Evolutionary conservation across 805 yeast genomes (phyloP).

Genomic region (Suhomyces prunicola): DNA sequence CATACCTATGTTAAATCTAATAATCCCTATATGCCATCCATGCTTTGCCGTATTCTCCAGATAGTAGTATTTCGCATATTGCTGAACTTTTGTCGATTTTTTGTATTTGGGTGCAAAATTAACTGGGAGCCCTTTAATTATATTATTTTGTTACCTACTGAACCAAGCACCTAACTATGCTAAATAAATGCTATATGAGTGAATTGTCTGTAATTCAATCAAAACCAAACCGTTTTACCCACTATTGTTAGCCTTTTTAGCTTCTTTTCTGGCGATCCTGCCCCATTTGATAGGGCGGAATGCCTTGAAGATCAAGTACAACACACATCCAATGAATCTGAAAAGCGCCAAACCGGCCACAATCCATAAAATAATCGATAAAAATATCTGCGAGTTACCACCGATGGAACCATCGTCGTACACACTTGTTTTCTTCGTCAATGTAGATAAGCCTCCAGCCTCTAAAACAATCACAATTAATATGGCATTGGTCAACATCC

Average conservation of each 20-base stretch:
- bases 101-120: neutral
- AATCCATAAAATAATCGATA: constrained; percentile 85
- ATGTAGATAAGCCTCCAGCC: constrained; percentile 67
- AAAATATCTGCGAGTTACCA: constrained; percentile 58
- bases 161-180: no score
- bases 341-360: constrained; percentile 88
- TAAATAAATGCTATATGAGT: neutral
- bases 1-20: no score
- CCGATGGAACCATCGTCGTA: constrained; percentile 27
- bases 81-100: neutral
- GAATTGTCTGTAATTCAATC: neutral
- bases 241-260: constrained; percentile 8
- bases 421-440: constrained; percentile 29
- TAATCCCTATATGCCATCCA: neutral
- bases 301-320: constrained; percentile 47
- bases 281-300: constrained; percentile 42
- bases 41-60: no score
- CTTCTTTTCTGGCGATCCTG: constrained; percentile 11
- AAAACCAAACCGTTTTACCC: neutral
- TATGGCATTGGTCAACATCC: constrained; percentile 86
- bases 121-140: neutral
- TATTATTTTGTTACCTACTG: neutral
- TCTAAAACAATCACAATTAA: constrained; percentile 80
- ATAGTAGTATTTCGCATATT: neutral
- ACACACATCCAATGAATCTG: constrained; percentile 71